Evolutionary conservation across 2,329 filamentous ascomycete genomes (phyloP).

Genomic region (Bipolaris sorokiniana): DNA sequence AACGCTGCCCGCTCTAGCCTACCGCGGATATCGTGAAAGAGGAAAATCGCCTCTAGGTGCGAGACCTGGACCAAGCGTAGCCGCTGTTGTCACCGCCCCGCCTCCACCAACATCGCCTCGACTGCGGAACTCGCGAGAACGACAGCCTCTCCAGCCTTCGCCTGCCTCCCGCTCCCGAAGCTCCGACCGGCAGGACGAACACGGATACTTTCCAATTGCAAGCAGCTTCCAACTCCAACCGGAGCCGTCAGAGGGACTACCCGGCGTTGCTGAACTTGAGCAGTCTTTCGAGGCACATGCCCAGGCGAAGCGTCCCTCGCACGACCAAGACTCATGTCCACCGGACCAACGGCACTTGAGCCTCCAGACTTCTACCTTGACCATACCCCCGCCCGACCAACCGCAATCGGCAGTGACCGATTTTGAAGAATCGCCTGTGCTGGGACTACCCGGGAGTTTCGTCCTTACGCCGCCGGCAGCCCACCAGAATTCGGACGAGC

Average conservation of each 20-base stretch:
- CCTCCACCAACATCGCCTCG: conserved; percentile 43
- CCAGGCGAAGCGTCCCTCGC: conserved; percentile 12
- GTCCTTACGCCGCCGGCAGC: conserved; percentile 45
- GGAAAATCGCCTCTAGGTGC: conserved; percentile 37
- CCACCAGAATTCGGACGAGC: conserved; percentile 25
- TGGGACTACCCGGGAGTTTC: conserved; percentile 71
- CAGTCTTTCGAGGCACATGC: conserved; percentile 10
- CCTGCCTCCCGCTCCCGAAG: conserved; percentile 29
- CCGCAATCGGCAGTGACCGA: conserved; percentile 49
- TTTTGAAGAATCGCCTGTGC: conserved; percentile 67
- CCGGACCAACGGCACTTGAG: conserved; percentile 31
- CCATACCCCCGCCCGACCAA: conserved; percentile 39
- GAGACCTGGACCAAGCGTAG: conserved; percentile 33
- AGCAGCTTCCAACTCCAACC: conserved; percentile 20
- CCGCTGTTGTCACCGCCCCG: conserved; percentile 39
- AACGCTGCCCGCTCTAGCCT: conserved; percentile 37
- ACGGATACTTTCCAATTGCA: conserved; percentile 33
- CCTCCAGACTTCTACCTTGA: conserved; percentile 35
- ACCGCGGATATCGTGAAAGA: conserved; percentile 42
- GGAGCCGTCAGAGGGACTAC: conserved; percentile 8
- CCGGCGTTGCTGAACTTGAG: conserved; percentile 5
- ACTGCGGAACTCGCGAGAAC: conserved; percentile 44
- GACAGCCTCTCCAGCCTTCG: conserved; percentile 37
- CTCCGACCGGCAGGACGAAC: conserved; percentile 28
- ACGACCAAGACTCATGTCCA: conserved; percentile 14